Evolutionary conservation across 169 alveolate genomes (phyloP).

Genomic region (Theileria sp.): DNA sequence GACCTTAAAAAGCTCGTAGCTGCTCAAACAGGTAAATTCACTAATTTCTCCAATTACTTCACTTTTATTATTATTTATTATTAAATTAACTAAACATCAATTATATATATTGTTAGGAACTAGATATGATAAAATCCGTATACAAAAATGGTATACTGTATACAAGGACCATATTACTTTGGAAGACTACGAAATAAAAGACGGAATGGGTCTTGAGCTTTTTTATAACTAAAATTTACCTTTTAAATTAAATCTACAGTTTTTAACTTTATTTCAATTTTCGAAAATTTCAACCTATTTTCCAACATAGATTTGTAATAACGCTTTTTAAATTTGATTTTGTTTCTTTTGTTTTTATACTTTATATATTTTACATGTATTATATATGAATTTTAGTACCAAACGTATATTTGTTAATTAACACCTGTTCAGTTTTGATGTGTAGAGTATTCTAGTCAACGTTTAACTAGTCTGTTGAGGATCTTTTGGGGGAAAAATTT

Average conservation of each 20-base stretch:
- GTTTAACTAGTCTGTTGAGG: neutral
- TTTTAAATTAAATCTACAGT: neutral
- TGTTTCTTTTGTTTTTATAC: neutral
- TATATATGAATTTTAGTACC: neutral
- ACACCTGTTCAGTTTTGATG: neutral
- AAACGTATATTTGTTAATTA: neutral
- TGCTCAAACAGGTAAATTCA: conserved; percentile 90
- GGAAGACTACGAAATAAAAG: conserved; percentile 97
- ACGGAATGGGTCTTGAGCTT: conserved; percentile 97
- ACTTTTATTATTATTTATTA: neutral
- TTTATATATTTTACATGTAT: neutral
- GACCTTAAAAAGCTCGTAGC: conserved; percentile 95
- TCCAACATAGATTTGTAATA: neutral
- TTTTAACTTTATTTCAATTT: neutral
- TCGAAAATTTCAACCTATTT: neutral
- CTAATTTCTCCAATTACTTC: neutral
- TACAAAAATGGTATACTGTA: conserved; percentile 93
- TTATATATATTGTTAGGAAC: conserved; percentile 81
- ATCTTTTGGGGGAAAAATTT: neutral
- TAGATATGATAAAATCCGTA: conserved; percentile 93
- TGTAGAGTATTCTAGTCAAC: neutral
- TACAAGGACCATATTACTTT: conserved; percentile 97
- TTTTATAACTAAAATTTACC: conserved; percentile 87
- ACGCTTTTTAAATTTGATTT: neutral
- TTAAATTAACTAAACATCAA: no score